Conservation (phyloP, 768 basidiomycete genomes). For the Pisolithus orientalis region DNA sequence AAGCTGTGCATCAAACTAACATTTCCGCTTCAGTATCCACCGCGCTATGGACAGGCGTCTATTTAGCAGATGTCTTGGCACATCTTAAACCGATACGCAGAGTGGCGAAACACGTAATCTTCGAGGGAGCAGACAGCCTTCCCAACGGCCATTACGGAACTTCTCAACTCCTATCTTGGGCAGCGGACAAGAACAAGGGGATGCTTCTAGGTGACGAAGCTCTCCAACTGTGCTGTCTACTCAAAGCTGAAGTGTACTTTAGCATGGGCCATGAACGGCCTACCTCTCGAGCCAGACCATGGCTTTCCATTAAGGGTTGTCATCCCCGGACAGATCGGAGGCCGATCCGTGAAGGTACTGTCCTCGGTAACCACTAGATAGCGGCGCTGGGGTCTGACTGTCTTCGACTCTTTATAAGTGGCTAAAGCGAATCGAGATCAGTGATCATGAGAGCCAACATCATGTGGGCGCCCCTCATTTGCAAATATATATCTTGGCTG, state of each 20-base stretch:
- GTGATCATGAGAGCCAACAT: constrained; percentile 46
- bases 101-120: constrained; percentile 44
- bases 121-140: constrained; percentile 52
- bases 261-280: constrained; percentile 57
- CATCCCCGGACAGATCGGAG: constrained; percentile 59
- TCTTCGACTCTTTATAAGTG: constrained; percentile 31
- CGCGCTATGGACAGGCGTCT: constrained; percentile 55
- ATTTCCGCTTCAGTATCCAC: constrained; percentile 33
- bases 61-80: constrained; percentile 47
- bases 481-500: background rate
- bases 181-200: constrained; percentile 36
- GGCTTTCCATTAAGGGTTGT: constrained; percentile 61
- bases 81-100: constrained; percentile 33
- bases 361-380: background rate
- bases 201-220: constrained; percentile 38
- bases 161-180: constrained; percentile 40
- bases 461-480: constrained; percentile 30
- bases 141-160: constrained; percentile 61
- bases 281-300: constrained; percentile 54
- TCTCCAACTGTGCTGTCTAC: background rate
- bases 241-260: background rate
- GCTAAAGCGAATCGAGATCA: constrained; percentile 50
- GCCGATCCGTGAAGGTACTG: constrained; percentile 40
- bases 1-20: constrained; percentile 6
- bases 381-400: background rate